Percentiles rank a stretch among this genome's conserved stretches.
Evolutionary conservation across 2,329 filamentous ascomycete genomes (phyloP).

Genomic region (Fusarium phyllophilum): DNA sequence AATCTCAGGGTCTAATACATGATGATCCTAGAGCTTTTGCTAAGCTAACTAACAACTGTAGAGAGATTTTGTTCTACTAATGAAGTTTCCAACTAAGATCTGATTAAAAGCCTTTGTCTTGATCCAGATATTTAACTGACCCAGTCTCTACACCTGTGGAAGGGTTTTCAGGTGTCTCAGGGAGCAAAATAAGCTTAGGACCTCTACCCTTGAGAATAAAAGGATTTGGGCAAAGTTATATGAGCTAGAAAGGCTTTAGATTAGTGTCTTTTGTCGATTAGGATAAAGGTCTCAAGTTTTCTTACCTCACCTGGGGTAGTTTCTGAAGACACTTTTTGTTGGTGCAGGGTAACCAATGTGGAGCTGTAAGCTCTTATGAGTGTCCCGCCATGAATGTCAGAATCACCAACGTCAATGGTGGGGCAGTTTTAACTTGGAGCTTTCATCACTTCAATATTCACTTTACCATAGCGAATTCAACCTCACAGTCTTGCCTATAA

Average conservation of each 20-base stretch:
- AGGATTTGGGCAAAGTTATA: too few species aligned
- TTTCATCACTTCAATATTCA: constrained; percentile 29
- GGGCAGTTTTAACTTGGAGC: constrained; percentile 34
- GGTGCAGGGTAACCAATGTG: constrained; percentile 24
- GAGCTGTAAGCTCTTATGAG: constrained; percentile 2
- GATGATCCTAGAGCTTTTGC: not conserved
- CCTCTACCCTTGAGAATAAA: too few species aligned
- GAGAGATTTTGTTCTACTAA: not conserved
- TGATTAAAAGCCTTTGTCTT: too few species aligned
- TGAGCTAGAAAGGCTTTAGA: too few species aligned
- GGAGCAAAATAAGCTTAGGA: too few species aligned
- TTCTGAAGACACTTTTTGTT: too few species aligned
- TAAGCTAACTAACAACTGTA: not conserved
- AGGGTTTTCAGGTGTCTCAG: too few species aligned
- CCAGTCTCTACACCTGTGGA: too few species aligned
- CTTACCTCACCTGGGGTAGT: too few species aligned
- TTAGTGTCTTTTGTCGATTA: too few species aligned
- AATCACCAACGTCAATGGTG: constrained; percentile 42
- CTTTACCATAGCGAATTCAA: not conserved
- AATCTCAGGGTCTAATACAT: not conserved
- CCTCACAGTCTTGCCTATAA: not conserved
- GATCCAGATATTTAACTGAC: too few species aligned
- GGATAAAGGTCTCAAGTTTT: too few species aligned
- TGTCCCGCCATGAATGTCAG: constrained; percentile 21
- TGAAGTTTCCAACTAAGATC: not conserved